These are phyloP conservation scores for Nakaseomyces delphensis DNA, from an alignment of 1,139 yeast genomes.

Conservation along the genomic window DNA sequence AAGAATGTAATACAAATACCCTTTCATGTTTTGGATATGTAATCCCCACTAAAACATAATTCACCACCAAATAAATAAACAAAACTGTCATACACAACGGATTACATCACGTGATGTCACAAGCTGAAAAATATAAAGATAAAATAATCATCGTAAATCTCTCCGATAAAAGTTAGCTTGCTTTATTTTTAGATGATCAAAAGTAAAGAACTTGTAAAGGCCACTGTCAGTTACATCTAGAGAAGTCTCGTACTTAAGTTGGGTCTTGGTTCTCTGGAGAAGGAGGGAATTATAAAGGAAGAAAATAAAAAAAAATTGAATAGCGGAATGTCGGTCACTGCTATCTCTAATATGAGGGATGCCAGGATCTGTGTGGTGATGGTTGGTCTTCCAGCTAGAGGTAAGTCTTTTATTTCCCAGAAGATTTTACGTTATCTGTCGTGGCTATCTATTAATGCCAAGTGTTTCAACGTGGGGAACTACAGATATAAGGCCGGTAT, in stretches of 20 bases:
- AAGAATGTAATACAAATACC: too few relatives aligned
- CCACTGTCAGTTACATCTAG: too few relatives aligned
- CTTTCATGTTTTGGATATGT: not conserved
- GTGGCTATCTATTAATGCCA: constrained; percentile 84
- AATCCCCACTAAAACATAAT: not conserved
- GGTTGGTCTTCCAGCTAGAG: constrained; percentile 65
- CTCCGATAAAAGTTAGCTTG: not conserved
- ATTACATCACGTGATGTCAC: too few relatives aligned
- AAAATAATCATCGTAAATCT: too few relatives aligned
- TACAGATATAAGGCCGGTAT: constrained; percentile 58
- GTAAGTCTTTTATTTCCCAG: constrained; percentile 60
- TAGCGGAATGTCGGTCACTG: constrained; percentile 48
- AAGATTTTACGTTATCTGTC: constrained; percentile 77
- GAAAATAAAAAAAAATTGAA: not conserved
- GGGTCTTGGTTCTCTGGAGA: too few relatives aligned
- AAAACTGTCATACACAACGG: too few relatives aligned
- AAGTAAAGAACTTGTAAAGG: too few relatives aligned
- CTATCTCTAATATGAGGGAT: constrained; percentile 62
- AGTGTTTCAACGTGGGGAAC: constrained; percentile 82
- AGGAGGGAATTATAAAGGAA: not conserved
- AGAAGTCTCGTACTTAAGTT: too few relatives aligned
- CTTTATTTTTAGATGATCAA: too few relatives aligned
- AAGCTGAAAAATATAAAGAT: too few relatives aligned
- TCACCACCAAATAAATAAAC: too few relatives aligned
- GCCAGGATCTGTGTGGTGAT: constrained; percentile 67